Conservation (phyloP, 2,329 filamentous ascomycete species). For the Phialophora tarda region DNA sequence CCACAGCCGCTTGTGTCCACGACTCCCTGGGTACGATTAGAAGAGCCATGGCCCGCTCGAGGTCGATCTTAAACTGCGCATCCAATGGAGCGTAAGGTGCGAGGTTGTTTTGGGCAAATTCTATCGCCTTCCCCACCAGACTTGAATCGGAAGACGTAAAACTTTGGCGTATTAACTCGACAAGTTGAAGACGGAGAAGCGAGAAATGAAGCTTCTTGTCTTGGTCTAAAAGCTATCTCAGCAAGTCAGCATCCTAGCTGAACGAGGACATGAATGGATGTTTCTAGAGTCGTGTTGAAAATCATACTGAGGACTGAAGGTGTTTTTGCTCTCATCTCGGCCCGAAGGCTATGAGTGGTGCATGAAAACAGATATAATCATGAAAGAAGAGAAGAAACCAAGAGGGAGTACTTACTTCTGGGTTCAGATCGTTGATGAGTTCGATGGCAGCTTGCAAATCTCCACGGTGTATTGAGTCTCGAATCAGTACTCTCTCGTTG, state of each 20-base stretch:
- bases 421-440: constrained; percentile 85
- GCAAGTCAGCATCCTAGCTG: constrained; percentile 16
- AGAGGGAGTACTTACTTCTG: constrained; percentile 70
- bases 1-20: constrained; percentile 61
- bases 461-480: constrained; percentile 82
- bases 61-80: constrained; percentile 77
- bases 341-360: constrained; percentile 97
- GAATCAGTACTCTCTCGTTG: constrained; percentile 77
- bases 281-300: constrained; percentile 43
- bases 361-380: constrained; percentile 99
- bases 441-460: constrained; percentile 85
- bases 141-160: constrained; percentile 65
- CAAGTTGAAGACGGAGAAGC: constrained; percentile 84
- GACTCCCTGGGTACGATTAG: constrained; percentile 81
- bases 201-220: constrained; percentile 86
- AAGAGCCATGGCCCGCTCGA: constrained; percentile 92
- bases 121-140: constrained; percentile 79
- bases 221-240: constrained; percentile 77
- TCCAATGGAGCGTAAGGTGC: constrained; percentile 85
- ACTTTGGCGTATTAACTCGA: constrained; percentile 80
- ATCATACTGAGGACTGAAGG: constrained; percentile 90
- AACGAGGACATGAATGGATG: constrained; percentile 28
- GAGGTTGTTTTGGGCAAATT: constrained; percentile 85
- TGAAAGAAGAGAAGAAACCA: constrained; percentile 55
- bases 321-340: constrained; percentile 86